A percentile compares a stretch with the other conserved stretches of the same genome.
These are phyloP conservation scores for Calonectria multiphialidica DNA, from an alignment of 2,329 filamentous ascomycete genomes.

Conservation along the genomic window DNA sequence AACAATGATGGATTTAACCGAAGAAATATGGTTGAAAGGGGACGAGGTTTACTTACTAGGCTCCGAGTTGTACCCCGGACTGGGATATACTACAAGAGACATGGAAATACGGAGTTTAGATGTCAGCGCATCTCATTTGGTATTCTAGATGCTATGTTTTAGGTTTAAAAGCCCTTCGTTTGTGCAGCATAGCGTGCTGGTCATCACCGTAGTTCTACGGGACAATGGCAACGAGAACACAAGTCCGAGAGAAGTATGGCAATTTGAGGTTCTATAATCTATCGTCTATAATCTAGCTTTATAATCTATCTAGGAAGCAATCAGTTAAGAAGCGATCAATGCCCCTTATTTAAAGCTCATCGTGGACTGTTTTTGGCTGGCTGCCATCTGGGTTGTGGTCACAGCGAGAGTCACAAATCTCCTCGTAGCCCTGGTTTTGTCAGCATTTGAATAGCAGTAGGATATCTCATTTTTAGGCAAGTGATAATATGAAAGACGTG, in stretches of 20 bases:
- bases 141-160: neutral
- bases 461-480: too few relatives aligned
- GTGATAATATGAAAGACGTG: neutral
- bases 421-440: neutral
- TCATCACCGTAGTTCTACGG: too few relatives aligned
- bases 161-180: too few relatives aligned
- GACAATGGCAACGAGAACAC: too few relatives aligned
- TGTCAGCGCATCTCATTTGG: neutral
- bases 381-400: neutral
- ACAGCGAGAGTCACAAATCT: neutral
- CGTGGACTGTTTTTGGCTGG: neutral
- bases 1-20: constrained; percentile 22
- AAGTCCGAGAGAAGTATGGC: too few relatives aligned
- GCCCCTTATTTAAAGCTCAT: neutral
- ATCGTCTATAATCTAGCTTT: too few relatives aligned
- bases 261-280: too few relatives aligned
- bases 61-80: neutral
- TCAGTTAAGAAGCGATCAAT: too few relatives aligned
- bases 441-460: neutral
- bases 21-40: constrained; percentile 12
- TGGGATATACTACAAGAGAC: neutral
- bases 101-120: neutral
- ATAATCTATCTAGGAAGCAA: too few relatives aligned
- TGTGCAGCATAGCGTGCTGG: too few relatives aligned
- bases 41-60: neutral